Base-by-base conservation (phyloP, 1,284 basidiomycete genomes). In the Sporisorium scitamineum region DNA sequence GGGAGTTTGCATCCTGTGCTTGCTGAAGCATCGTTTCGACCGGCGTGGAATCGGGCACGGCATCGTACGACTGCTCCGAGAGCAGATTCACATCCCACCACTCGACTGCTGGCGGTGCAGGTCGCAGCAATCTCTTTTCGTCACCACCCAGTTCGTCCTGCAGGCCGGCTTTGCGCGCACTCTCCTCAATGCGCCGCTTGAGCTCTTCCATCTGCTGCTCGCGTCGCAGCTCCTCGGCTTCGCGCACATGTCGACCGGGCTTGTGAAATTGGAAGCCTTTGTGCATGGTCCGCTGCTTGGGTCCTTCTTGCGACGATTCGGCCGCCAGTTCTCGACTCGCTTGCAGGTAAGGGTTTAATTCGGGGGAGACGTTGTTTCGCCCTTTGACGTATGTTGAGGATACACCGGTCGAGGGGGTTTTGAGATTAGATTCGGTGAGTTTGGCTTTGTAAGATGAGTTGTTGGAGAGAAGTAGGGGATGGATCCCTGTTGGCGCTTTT, bases 21-120 rank as follows among this genome's bases (percentile, higher is more conserved):
- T 51, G 89, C 88, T 65, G 93, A 92, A 68, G 32, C 53, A 64
- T 48, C 52, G 90, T 90, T 61, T 92, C 87, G 31, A 86, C 85
- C 26, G 88, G 86, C 37, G 91, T 79, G 14, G 18, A 5, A 2
- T 63, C 83, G 77, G 55, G 76, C 47, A 68, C 86, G 70, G 94
- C 93, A 59, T 91, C 90, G 85, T 98, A 98, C 1, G 88, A 89
- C 85, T 91, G 90, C 78, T 88, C 90, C 0, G 93, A 92, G 11
- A 99, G 87, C n/a, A 97, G 88, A 0, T 93, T 90, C 32, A 90
- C 90, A 86, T 99, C 97, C 96, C 97, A 99, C 96, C 96, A 99
- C 86, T 99, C 96, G 9, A 92, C 90, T 6, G 91, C 91, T 0
- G 96, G 97, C 5, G 96, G 96, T 0, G 92, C 89, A 63, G 91